phyloP scores from a whole-genome alignment of 495 filamentous ascomycete species.

The Aspergillus campestris region DNA sequence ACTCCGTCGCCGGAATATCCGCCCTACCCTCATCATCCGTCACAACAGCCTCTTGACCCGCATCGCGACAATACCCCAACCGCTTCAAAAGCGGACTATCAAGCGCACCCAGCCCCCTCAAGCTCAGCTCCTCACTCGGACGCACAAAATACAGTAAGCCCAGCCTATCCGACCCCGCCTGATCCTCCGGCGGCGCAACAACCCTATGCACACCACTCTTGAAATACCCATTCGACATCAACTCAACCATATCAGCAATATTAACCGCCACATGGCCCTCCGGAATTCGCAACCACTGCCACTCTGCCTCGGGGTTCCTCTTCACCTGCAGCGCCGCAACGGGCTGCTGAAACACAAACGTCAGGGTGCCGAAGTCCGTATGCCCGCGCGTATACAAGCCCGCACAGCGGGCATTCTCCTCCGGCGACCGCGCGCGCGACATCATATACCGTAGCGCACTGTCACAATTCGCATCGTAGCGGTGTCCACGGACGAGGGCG shows the following conservation, averaged over 20 bases:
- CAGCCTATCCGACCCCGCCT: constrained; percentile 29
- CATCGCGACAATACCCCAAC: background rate
- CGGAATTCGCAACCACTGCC: constrained; percentile 14
- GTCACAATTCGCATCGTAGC: constrained; percentile 38
- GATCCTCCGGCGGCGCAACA: constrained; percentile 29
- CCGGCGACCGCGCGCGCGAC: constrained; percentile 34
- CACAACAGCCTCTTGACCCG: too few relatives aligned
- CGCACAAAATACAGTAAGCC: constrained; percentile 36
- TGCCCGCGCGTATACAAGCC: constrained; percentile 41
- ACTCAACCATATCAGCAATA: constrained; percentile 25
- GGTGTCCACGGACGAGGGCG: constrained; percentile 37
- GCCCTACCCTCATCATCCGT: too few relatives aligned
- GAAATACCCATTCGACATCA: constrained; percentile 16
- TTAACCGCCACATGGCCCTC: constrained; percentile 36
- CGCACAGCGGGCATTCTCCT: constrained; percentile 31
- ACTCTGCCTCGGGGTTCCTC: constrained; percentile 6
- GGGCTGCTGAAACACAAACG: constrained; percentile 47
- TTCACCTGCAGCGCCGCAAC: constrained; percentile 47
- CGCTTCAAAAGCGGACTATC: too few relatives aligned
- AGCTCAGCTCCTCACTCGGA: constrained; percentile 2
- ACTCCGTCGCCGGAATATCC: too few relatives aligned
- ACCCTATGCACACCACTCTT: constrained; percentile 36
- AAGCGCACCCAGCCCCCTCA: background rate
- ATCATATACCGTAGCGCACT: constrained; percentile 49
- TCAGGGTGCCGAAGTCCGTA: constrained; percentile 46